Conservation (phyloP, 2,329 filamentous ascomycete genomes). For the Didymella pinodella region DNA sequence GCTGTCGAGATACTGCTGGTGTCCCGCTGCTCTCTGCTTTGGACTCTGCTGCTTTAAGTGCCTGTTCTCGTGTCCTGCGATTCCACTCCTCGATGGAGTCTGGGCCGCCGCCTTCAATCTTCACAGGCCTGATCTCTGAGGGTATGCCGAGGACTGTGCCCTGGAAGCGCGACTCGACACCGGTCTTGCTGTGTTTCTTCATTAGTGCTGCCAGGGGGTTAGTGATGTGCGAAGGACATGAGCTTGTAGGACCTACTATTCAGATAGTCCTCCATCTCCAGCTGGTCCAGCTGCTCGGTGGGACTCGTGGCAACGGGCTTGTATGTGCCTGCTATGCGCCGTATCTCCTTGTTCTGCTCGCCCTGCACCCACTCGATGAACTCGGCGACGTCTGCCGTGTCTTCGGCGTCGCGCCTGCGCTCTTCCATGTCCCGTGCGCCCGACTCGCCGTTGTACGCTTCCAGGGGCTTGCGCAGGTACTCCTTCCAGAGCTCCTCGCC, state of each 20-base stretch:
- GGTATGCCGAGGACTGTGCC: conserved; percentile 82
- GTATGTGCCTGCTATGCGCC: conserved; percentile 76
- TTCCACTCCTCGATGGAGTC: conserved; percentile 74
- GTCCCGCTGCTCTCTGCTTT: conserved; percentile 34
- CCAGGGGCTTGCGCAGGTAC: conserved; percentile 55
- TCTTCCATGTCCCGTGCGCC: conserved; percentile 54
- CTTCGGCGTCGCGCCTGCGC: conserved; percentile 67
- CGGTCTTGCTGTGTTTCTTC: conserved; percentile 89
- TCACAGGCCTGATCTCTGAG: conserved; percentile 73
- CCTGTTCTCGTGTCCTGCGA: conserved; percentile 41
- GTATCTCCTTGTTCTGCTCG: conserved; percentile 77
- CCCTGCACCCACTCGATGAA: conserved; percentile 84
- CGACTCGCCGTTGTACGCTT: conserved; percentile 52
- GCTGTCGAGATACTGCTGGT: conserved; percentile 27
- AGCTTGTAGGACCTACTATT: conserved; percentile 43
- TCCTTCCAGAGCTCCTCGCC: conserved; percentile 73
- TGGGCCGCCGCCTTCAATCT: conserved; percentile 78
- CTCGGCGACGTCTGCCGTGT: conserved; percentile 76
- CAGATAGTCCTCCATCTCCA: conserved; percentile 58
- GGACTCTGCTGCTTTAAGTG: conserved; percentile 35
- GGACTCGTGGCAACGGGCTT: conserved; percentile 49
- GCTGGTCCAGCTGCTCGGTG: conserved; percentile 57
- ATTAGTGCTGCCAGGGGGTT: conserved; percentile 69
- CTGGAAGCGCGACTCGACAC: conserved; percentile 84
- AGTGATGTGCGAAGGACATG: conserved; percentile 14